Evolutionary conservation across 2,329 filamentous ascomycete genomes (phyloP), one percentile per base, ranked within the genome.

Genomic region (Nectriaceae sp.): DNA sequence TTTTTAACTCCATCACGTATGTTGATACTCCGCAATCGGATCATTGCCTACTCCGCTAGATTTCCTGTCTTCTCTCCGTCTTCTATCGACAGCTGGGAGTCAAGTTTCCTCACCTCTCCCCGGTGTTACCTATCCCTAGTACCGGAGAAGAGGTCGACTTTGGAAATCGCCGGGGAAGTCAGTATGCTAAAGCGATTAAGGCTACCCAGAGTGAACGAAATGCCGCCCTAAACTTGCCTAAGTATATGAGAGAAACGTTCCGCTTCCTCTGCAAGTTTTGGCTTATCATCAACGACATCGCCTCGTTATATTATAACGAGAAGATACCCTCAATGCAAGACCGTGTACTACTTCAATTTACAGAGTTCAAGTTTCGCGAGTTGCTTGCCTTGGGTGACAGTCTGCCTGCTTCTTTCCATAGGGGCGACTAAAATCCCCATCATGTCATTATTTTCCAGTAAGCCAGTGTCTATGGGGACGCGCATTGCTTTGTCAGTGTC

Each of bases 11-110:
- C 55, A 42, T 35, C 20, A 33, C 65, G 69, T 70, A 21, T 52
- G 67, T 40, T 8, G 3, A 3, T 22, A 26, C 40, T 16, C 10
- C 40, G 4, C 24, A 35, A n/a, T n/a, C n/a, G n/a, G n/a, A n/a
- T n/a, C n/a, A n/a, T n/a, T n/a, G n/a, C n/a, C n/a, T n/a, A n/a
- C 5, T 15, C n/a, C 19, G 10, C 19, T 19, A 47, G 4, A 8
- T 6, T 29, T n/a, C 10, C 21, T 10, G 22, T n/a, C 20, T 26
- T 15, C 5, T 65, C 21, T 64, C 62, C 2, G 46, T 64, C 2
- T 70, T 66, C 44, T 65, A 69, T 29, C 63, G 65, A 6, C 65
- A 69, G 19, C 65, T 67, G 3, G 65, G 62, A 5, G 52, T 60
- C 3, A 42, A 54, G 11, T 53, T 49, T 19, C 62, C 59, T 0